These are phyloP conservation scores for Penicillium canariense DNA, from an alignment of 495 filamentous ascomycete species.

Conservation along the genomic window DNA sequence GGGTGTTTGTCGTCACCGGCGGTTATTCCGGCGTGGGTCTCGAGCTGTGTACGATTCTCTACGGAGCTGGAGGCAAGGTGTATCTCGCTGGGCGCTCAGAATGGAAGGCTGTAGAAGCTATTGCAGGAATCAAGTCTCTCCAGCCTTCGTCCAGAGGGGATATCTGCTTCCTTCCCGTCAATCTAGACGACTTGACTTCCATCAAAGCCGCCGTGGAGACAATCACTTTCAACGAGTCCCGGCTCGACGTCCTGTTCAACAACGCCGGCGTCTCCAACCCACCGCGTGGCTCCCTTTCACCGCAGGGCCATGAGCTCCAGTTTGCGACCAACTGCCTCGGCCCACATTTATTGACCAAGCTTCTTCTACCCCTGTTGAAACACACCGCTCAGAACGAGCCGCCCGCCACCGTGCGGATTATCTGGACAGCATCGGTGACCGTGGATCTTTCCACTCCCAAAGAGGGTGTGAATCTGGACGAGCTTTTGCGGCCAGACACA, in stretches of 20 bases:
- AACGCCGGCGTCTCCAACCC: slow-evolving; percentile 51
- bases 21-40: no score
- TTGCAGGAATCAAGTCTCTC: slow-evolving; percentile 29
- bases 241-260: slow-evolving; percentile 55
- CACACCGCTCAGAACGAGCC: neutral
- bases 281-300: slow-evolving; percentile 23
- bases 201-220: slow-evolving; percentile 45
- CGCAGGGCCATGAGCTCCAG: slow-evolving; percentile 40
- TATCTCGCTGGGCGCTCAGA: no score
- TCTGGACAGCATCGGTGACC: slow-evolving; percentile 10
- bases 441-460: slow-evolving; percentile 6
- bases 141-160: slow-evolving; percentile 17
- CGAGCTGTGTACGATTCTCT: no score
- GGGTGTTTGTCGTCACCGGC: no score
- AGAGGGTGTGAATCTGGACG: slow-evolving; percentile 3
- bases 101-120: slow-evolving; percentile 33
- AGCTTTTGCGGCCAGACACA: neutral
- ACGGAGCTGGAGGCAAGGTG: no score
- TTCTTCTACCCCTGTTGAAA: slow-evolving; percentile 24
- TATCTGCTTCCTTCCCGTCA: slow-evolving; percentile 43
- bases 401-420: slow-evolving; percentile 6
- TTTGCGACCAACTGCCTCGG: slow-evolving; percentile 41
- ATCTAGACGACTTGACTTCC: slow-evolving; percentile 48
- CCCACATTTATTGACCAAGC: slow-evolving; percentile 32
- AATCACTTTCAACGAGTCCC: slow-evolving; percentile 37